phyloP scores from a whole-genome alignment of 176 grass and related monocot genomes.

The Oryza punctata region DNA sequence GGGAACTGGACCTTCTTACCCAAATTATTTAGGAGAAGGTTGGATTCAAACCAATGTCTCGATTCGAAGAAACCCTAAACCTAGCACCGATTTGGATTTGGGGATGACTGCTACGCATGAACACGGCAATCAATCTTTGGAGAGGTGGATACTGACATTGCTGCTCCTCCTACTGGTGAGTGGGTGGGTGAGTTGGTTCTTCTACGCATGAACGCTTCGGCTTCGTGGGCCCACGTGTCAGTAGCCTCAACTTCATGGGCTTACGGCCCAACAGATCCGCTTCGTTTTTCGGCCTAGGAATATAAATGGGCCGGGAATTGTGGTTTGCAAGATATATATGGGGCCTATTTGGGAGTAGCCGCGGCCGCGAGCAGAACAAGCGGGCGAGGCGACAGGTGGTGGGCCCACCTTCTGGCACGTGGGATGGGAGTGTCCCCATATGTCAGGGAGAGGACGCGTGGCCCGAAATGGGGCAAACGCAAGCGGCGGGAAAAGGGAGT shows the following conservation, averaged over 20 bases:
- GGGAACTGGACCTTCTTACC: slow-evolving; percentile 34
- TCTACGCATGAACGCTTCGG: no score
- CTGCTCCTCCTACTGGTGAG: no score
- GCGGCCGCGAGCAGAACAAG: neutral
- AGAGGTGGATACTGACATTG: neutral
- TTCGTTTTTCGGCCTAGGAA: neutral
- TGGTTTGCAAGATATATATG: neutral
- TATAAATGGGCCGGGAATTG: no score
- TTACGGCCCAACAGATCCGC: no score
- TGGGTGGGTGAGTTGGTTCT: no score
- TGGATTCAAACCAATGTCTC: neutral
- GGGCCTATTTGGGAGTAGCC: no score
- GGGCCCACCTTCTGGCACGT: slow-evolving; percentile 9
- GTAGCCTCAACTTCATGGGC: no score
- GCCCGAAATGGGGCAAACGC: slow-evolving; percentile 15
- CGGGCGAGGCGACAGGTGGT: no score
- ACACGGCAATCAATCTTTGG: neutral
- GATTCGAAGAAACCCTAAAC: neutral
- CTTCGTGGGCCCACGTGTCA: no score
- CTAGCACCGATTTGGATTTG: neutral
- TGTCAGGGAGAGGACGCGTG: neutral
- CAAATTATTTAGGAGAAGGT: neutral
- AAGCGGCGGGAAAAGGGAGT: slow-evolving; percentile 39
- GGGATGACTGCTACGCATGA: neutral
- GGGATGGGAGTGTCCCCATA: neutral